A percentile compares a stretch with the other conserved stretches of the same genome.
Conservation (phyloP, 1,284 basidiomycete species). For the Butyriboletus appendiculatus region DNA sequence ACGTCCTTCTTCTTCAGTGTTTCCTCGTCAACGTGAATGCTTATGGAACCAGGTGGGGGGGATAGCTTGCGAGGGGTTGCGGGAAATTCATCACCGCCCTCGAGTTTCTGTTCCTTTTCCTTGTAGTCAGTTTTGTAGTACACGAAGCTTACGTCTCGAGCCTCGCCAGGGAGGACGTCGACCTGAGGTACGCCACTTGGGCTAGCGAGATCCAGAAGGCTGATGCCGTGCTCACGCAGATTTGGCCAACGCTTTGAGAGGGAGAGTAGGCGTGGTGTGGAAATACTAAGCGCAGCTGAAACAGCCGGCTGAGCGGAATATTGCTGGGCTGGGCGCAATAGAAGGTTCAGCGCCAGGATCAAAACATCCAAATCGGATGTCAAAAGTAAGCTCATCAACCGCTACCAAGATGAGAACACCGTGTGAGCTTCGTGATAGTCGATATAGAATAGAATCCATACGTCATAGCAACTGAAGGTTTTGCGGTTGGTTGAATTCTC, state of each 20-base stretch:
- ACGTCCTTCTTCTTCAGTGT: conserved; percentile 58
- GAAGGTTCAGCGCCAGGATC: conserved; percentile 80
- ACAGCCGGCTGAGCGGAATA: conserved; percentile 85
- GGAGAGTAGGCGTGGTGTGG: conserved; percentile 69
- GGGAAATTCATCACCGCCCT: conserved; percentile 39
- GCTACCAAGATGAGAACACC: conserved; percentile 46
- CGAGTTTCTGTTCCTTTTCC: conserved; percentile 46
- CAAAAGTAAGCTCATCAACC: conserved; percentile 85
- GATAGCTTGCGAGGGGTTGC: conserved; percentile 41
- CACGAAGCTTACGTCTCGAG: conserved; percentile 72
- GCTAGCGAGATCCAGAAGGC: conserved; percentile 67
- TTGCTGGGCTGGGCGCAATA: conserved; percentile 93
- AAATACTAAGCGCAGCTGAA: conserved; percentile 75
- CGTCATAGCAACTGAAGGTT: conserved; percentile 96
- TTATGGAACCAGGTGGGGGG: conserved; percentile 50
- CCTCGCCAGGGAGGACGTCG: conserved; percentile 63
- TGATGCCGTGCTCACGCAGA: conserved; percentile 71
- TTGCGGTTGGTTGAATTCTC: conserved; percentile 99
- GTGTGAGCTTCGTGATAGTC: conserved; percentile 18
- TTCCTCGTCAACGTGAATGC: conserved; percentile 64
- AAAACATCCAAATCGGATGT: conserved; percentile 91
- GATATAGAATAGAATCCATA: conserved; percentile 44
- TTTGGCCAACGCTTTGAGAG: conserved; percentile 76
- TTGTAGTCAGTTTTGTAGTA: conserved; percentile 66
- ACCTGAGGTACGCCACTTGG: conserved; percentile 52